Conservation (phyloP, 1,284 basidiomycete genomes). For the Golubevia pallescens region DNA sequence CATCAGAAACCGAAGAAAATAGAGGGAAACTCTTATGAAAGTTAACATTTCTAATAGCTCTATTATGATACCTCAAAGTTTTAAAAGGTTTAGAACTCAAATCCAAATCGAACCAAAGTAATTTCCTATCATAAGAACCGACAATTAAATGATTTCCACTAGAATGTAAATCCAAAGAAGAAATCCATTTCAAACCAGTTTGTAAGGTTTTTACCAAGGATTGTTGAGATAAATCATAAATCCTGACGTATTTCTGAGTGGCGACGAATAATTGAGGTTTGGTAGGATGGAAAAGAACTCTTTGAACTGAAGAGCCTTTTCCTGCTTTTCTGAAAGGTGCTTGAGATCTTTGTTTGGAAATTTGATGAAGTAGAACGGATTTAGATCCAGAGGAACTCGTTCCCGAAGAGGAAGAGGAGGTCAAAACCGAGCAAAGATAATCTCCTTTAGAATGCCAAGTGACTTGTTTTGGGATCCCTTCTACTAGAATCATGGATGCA, state of each 20-base stretch:
- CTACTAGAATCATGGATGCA: slow-evolving; percentile 14
- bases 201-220: slow-evolving; percentile 52
- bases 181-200: slow-evolving; percentile 60
- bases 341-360: slow-evolving; percentile 54
- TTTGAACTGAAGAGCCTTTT: slow-evolving; percentile 52
- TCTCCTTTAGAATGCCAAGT: slow-evolving; percentile 61
- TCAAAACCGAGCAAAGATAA: slow-evolving; percentile 55
- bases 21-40: slow-evolving; percentile 46
- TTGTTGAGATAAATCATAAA: slow-evolving; percentile 60
- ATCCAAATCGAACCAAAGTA: slow-evolving; percentile 62
- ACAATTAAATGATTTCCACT: slow-evolving; percentile 52
- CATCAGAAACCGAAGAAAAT: slow-evolving; percentile 52
- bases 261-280: slow-evolving; percentile 60
- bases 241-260: slow-evolving; percentile 57
- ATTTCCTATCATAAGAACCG: slow-evolving; percentile 54
- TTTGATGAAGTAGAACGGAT: slow-evolving; percentile 55
- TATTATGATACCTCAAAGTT: slow-evolving; percentile 58
- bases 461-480: slow-evolving; percentile 47
- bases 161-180: slow-evolving; percentile 48
- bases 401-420: slow-evolving; percentile 43
- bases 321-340: slow-evolving; percentile 56
- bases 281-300: slow-evolving; percentile 52
- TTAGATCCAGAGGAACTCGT: slow-evolving; percentile 20
- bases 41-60: slow-evolving; percentile 48
- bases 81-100: slow-evolving; percentile 50